These are phyloP conservation scores for Hemileccinum impolitum DNA, from an alignment of 768 basidiomycete species.

Conservation along the genomic window DNA sequence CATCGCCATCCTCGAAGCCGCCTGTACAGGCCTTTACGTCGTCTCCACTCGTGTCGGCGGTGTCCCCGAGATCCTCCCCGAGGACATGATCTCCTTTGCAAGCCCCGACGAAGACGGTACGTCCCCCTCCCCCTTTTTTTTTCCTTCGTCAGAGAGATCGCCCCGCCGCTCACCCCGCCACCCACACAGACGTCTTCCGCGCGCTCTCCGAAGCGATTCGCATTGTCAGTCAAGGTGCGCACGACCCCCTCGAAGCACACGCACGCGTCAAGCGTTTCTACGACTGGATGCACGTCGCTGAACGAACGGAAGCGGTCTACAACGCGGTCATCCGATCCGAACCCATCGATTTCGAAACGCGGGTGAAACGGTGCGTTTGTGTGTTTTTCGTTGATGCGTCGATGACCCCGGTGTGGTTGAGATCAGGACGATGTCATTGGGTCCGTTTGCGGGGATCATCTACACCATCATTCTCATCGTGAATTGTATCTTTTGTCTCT, in stretches of 20 bases:
- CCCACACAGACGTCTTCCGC: conserved; percentile 67
- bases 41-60: conserved; percentile 94
- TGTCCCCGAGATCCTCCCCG: conserved; percentile 90
- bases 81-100: conserved; percentile 94
- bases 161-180: too few relatives aligned
- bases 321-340: conserved; percentile 55
- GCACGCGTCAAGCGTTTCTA: conserved; percentile 80
- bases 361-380: conserved; percentile 63
- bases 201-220: conserved; percentile 79
- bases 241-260: conserved; percentile 76
- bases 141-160: neutral
- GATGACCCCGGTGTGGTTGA: too few relatives aligned
- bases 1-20: conserved; percentile 96
- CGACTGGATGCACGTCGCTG: conserved; percentile 77
- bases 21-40: conserved; percentile 90
- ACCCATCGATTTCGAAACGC: conserved; percentile 69
- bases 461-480: conserved; percentile 86
- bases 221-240: conserved; percentile 60
- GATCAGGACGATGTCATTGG: conserved; percentile 69
- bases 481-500: conserved; percentile 81
- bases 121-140: conserved; percentile 23
- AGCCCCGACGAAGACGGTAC: conserved; percentile 90
- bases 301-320: conserved; percentile 84
- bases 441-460: conserved; percentile 80
- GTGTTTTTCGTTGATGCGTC: too few relatives aligned